A percentile compares a stretch with the other conserved stretches of the same genome.
phyloP scores from a whole-genome alignment of 495 filamentous ascomycete species.

The Penicillium desertorum region DNA sequence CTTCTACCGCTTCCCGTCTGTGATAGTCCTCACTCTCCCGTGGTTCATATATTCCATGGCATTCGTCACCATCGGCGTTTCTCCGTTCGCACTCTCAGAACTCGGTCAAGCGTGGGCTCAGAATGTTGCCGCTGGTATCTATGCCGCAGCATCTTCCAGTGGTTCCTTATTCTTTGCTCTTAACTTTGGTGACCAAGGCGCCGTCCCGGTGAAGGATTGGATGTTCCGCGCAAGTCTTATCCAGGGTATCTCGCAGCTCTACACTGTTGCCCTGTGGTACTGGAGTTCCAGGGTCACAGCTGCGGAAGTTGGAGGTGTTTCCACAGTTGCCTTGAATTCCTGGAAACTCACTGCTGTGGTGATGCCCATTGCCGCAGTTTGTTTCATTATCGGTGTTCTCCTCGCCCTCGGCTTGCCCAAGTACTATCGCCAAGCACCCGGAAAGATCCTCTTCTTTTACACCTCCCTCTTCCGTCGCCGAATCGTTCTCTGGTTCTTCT shows the following conservation, averaged over 20 bases:
- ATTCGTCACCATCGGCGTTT: constrained; percentile 43
- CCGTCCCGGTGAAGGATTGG: constrained; percentile 58
- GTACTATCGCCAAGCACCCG: constrained; percentile 54
- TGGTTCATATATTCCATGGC: constrained; percentile 55
- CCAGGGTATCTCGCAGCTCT: constrained; percentile 64
- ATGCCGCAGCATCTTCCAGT: constrained; percentile 58
- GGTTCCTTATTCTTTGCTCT: constrained; percentile 64
- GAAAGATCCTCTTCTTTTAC: constrained; percentile 33
- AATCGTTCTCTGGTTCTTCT: constrained; percentile 55
- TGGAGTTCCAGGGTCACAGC: constrained; percentile 53
- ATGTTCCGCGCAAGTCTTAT: constrained; percentile 62
- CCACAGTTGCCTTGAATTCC: constrained; percentile 41
- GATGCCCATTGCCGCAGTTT: constrained; percentile 52
- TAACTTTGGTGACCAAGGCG: constrained; percentile 64
- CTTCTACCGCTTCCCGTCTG: constrained; percentile 56
- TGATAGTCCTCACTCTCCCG: constrained; percentile 55
- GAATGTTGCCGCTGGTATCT: constrained; percentile 59
- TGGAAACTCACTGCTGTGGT: constrained; percentile 52
- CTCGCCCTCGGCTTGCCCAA: constrained; percentile 59
- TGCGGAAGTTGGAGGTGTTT: constrained; percentile 23
- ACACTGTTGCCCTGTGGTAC: constrained; percentile 64
- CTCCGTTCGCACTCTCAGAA: constrained; percentile 40
- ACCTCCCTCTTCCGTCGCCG: constrained; percentile 54
- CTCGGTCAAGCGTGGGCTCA: constrained; percentile 50
- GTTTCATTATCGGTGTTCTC: constrained; percentile 52